Evolutionary conservation across 441 rosid genomes (phyloP), one percentile per base, ranked within the genome.

Genomic region (Dalechampia spathulata): DNA sequence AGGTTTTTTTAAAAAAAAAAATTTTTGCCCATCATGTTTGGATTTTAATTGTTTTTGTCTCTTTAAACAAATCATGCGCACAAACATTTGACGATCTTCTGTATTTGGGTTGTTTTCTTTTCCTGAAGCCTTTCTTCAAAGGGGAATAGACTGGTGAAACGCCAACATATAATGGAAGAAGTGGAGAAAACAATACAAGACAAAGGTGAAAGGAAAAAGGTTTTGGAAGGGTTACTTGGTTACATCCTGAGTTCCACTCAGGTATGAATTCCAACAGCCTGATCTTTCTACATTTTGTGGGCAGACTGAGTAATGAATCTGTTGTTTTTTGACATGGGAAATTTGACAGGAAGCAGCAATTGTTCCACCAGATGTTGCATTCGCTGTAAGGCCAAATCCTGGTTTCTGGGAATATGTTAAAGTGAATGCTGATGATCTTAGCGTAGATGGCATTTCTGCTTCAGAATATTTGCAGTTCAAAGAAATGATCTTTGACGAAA

Each of bases 351-450:
- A 91, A 57, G 98, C 96, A 2, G 86, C 75, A 23, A 86, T 88
- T 62, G 75, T 84, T 55, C 95, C 96, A 41, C 96, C 98, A 7
- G 65, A 63, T 55, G 82, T 88, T 42, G 95, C 87, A 7, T 60
- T 91, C 49, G 93, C 96, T 0, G 91, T 82, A 48, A 77, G 98
- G 66, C 96, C 85, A 11, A 84, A 69, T 49, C 96, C 96, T 4
- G 98, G 96, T 16, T 77, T 70, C 65, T 91, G 91, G 93, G 98
- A 88, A 63, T 84, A 74, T 53, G 90, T 91, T 52, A 86, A 78
- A 61, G 95, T 91, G 55, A 72, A 84, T 36, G 70, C 83, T 47
- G 76, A 73, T 22, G 78, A 81, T 52, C 62, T 91, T 46, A 59
- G 75, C 0, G 96, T 81, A 0, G 84, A 81, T 12, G 87, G 71